Evolutionary conservation across 345 rosid species (phyloP), one percentile per base, ranked within the genome.

Genomic region (Bruguiera sexangula): DNA sequence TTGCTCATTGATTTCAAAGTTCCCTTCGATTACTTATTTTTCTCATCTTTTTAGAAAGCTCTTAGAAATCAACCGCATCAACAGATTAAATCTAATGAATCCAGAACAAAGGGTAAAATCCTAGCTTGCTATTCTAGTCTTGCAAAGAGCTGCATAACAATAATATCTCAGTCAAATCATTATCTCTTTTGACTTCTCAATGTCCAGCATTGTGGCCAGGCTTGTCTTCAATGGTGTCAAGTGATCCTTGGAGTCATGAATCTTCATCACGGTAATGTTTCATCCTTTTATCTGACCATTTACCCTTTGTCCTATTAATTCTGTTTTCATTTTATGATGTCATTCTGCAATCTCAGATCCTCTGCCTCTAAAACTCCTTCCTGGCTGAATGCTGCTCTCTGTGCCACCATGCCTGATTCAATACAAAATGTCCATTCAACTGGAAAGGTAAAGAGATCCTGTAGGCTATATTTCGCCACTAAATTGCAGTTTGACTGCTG

Each of bases 121-220:
- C 32, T 71, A 34, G 36, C 57, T 20, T 48, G 60, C 66, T 64
- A 43, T 11, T 43, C n/a, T 48, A 36, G 43, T 55, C 6, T 46
- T 69, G 21, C 71, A 36, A 60, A 34, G 65, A 37, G 29, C 59
- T 53, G n/a, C n/a, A 30, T 68, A 36, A 51, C n/a, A 65, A 50
- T 43, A 20, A 69, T 48, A 69, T 71, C 29, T 30, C 30, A n/a
- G 16, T 62, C 60, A 52, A 31, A 39, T 8, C 9, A 60, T 63
- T 5, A 57, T 39, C 59, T 58, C 10, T 69, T 56, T 43, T 66
- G 37, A 67, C 52, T n/a, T 43, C 52, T 9, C 36, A 72, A 86
- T 88, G 81, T 78, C 82, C 81, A 64, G 82, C 70, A 52, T 46
- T 85, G 69, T 88, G 88, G 92, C 90, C 88, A 58, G 87, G 85